These are phyloP conservation scores for Lepidium aucheri DNA, from an alignment of 345 rosid genomes.

Conservation along the genomic window DNA sequence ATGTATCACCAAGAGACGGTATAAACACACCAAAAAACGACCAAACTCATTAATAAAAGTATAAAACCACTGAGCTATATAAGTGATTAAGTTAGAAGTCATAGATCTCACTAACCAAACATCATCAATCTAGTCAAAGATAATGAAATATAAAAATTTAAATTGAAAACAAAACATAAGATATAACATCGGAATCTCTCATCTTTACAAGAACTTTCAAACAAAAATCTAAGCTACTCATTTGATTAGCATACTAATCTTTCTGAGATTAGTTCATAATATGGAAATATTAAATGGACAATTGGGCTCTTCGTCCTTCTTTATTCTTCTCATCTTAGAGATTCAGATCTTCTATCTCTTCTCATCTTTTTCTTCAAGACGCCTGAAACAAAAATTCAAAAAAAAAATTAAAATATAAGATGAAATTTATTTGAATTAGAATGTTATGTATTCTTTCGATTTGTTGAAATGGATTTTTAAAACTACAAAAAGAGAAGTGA, in stretches of 20 bases:
- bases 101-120: not conserved
- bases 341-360: conserved; percentile 42
- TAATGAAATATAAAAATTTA: not conserved
- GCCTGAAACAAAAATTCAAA: conserved; percentile 36
- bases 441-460: not conserved
- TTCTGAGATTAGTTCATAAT: conserved; percentile 19
- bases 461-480: not conserved
- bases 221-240: not conserved
- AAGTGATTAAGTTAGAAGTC: not conserved
- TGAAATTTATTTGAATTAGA: not conserved
- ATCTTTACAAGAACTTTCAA: conserved; percentile 21
- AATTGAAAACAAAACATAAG: not conserved
- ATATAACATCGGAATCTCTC: conserved; percentile 4
- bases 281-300: conserved; percentile 4
- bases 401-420: not conserved
- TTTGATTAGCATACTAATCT: conserved; percentile 12
- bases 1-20: too few relatives aligned
- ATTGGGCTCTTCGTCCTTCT: conserved; percentile 1
- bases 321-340: conserved; percentile 26
- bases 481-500: not conserved
- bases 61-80: not conserved
- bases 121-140: not conserved
- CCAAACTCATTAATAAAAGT: too few relatives aligned
- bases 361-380: conserved; percentile 39
- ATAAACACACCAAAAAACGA: too few relatives aligned